Base-by-base conservation (phyloP, 176 grass and related monocot species). In the Otatea glauca region DNA sequence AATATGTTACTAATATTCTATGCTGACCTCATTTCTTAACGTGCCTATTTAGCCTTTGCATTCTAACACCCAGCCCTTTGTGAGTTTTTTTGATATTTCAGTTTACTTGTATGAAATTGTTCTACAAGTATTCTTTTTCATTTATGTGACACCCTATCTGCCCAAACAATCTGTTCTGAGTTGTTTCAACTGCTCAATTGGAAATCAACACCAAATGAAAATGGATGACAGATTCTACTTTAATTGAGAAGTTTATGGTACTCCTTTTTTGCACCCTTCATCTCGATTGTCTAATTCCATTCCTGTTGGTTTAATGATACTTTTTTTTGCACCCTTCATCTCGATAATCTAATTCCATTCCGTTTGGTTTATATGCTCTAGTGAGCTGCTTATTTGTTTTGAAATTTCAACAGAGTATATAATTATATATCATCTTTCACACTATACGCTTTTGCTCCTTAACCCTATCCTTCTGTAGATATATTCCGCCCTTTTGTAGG, bases 401-500 rank as follows among this genome's bases (percentile, higher is more conserved):
- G 16, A 70, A 56, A 21, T 69, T 43, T 38, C 49, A 70, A 1
- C 7, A 11, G 34, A 69, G 34, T 53, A 68, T 80, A 45, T 45
- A 18, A 69, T 21, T 53, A 68, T 80, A 45, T 45, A 18, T 54
- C 49, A 84, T 83, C 3, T 44, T 44, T 70, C 13, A 42, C 44
- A 12, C 10, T 29, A 51, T 27, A 24, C 60, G 34, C 70, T 58
- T 86, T 75, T 83, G 72, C 34, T 87, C 91, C 94, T 82, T 90
- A 76, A 88, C 83, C 34, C 50, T 79, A 76, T 62, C 29, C 4
- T 63, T 83, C 81, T 69, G 71, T 74, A 99, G 97, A 99, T 78
- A 96, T 99, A 83, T 99, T 99, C 64, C 97, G 97, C 78, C 97
- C 97, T 82, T 99, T 99, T 92, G 97, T 99, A 77, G 97, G 97